Evolutionary conservation across 2,329 filamentous ascomycete species (phyloP).

Genomic region (Albifimbria verrucaria): DNA sequence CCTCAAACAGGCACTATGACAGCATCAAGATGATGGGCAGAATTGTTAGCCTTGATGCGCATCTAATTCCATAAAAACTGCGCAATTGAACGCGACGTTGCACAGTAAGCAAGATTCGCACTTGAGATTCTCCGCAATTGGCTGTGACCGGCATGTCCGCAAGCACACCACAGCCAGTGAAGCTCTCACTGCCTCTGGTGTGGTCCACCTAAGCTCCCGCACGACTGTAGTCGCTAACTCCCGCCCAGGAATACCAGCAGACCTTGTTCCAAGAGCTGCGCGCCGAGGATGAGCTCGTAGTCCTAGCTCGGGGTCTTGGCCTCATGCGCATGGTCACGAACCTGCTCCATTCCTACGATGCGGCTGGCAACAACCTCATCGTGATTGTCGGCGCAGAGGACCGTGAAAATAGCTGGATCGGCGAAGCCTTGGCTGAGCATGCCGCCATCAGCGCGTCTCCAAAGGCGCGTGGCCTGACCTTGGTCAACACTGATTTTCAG

Average conservation of each 20-base stretch:
- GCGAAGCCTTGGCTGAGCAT: slow-evolving; percentile 92
- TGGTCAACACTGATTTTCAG: slow-evolving; percentile 93
- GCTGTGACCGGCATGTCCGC: slow-evolving; percentile 42
- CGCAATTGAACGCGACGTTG: too few species aligned
- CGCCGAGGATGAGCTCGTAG: slow-evolving; percentile 86
- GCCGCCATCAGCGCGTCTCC: slow-evolving; percentile 83
- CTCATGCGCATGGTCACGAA: slow-evolving; percentile 93
- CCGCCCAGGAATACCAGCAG: slow-evolving; percentile 80
- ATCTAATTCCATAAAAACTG: too few species aligned
- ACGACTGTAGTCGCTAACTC: slow-evolving; percentile 10
- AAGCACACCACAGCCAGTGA: slow-evolving; percentile 64
- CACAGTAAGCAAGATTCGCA: too few species aligned
- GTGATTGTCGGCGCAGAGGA: slow-evolving; percentile 87
- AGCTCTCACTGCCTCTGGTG: slow-evolving; percentile 68
- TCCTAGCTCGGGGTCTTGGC: slow-evolving; percentile 88
- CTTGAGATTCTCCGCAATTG: too few species aligned
- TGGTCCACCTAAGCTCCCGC: slow-evolving; percentile 1
- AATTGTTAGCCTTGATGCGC: too few species aligned
- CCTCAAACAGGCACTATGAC: too few species aligned
- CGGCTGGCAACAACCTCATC: slow-evolving; percentile 88
- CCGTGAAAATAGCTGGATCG: slow-evolving; percentile 94
- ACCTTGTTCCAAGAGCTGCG: slow-evolving; percentile 89
- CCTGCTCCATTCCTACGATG: slow-evolving; percentile 93
- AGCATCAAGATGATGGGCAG: too few species aligned
- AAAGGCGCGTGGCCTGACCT: slow-evolving; percentile 77